Evolutionary conservation across 163 green algal species (phyloP).

Genomic region (Prototheca cutis): DNA sequence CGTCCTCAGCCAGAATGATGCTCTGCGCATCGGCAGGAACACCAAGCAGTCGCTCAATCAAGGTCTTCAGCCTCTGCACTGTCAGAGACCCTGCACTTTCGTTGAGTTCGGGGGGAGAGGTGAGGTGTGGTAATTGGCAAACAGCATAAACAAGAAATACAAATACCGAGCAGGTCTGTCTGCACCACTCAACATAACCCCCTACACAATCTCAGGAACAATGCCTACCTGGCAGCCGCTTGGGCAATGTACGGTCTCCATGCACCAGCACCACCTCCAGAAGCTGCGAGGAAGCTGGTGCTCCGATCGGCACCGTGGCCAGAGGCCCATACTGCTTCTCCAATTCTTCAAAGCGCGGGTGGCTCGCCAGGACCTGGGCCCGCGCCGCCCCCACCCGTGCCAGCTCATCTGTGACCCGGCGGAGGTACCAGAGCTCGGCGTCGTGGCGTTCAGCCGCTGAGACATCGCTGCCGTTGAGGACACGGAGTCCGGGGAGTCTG

Average conservation of each 20-base stretch:
- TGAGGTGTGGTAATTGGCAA: too few relatives aligned
- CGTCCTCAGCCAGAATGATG: neutral
- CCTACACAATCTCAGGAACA: too few relatives aligned
- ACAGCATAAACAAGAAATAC: too few relatives aligned
- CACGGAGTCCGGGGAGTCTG: conserved; percentile 39
- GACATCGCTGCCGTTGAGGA: conserved; percentile 69
- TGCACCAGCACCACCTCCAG: neutral
- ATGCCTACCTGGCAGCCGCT: neutral
- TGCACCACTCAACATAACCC: too few relatives aligned
- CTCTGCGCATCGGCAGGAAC: neutral
- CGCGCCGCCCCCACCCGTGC: too few relatives aligned
- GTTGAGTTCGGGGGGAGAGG: neutral
- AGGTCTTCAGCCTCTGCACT: neutral
- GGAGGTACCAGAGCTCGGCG: conserved; percentile 75
- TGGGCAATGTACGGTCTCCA: neutral
- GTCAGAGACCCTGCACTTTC: neutral
- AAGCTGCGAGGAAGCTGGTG: neutral
- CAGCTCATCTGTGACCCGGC: conserved; percentile 12
- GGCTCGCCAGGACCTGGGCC: neutral
- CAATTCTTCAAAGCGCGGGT: too few relatives aligned
- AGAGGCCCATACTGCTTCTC: too few relatives aligned
- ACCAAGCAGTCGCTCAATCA: neutral
- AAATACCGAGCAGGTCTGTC: too few relatives aligned
- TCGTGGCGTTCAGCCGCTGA: conserved; percentile 59
- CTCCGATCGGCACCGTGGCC: too few relatives aligned